phyloP scores from a whole-genome alignment of 1,284 basidiomycete species.

The Phellopilus nigrolimitatus region DNA sequence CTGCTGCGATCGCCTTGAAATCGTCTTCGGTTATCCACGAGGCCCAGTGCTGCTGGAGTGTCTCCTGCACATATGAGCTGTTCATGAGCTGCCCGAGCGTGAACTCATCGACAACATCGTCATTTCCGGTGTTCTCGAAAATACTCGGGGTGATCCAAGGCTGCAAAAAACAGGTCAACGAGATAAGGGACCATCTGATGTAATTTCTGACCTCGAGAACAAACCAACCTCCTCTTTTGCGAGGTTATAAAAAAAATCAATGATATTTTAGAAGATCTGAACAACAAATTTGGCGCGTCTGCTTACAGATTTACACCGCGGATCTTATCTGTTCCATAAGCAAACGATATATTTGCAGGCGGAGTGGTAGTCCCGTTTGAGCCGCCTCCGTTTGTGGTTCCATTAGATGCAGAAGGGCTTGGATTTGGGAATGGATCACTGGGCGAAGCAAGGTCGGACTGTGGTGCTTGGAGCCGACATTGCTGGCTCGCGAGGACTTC shows the following conservation, averaged over 20 bases:
- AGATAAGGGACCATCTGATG: constrained; percentile 1
- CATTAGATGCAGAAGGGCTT: constrained; percentile 2
- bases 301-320: constrained; percentile 25
- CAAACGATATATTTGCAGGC: constrained; percentile 14
- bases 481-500: constrained; percentile 10
- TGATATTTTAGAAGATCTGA: not conserved
- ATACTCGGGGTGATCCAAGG: constrained; percentile 75
- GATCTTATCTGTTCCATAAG: constrained; percentile 22
- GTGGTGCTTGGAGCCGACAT: constrained; percentile 15
- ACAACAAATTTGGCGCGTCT: not conserved
- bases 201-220: constrained; percentile 23
- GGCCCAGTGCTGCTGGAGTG: constrained; percentile 60
- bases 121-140: constrained; percentile 59
- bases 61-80: constrained; percentile 37
- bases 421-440: constrained; percentile 17
- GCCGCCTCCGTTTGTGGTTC: constrained; percentile 14
- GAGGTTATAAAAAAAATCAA: not conserved
- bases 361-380: constrained; percentile 1
- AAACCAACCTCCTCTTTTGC: constrained; percentile 24
- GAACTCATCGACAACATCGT: constrained; percentile 62
- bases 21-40: constrained; percentile 74
- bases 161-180: too few species aligned
- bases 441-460: constrained; percentile 10
- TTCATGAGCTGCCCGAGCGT: constrained; percentile 59
- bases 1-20: constrained; percentile 57